Evolutionary conservation across 2,329 filamentous ascomycete species (phyloP).

Genomic region (Leptoxyphium fumago): DNA sequence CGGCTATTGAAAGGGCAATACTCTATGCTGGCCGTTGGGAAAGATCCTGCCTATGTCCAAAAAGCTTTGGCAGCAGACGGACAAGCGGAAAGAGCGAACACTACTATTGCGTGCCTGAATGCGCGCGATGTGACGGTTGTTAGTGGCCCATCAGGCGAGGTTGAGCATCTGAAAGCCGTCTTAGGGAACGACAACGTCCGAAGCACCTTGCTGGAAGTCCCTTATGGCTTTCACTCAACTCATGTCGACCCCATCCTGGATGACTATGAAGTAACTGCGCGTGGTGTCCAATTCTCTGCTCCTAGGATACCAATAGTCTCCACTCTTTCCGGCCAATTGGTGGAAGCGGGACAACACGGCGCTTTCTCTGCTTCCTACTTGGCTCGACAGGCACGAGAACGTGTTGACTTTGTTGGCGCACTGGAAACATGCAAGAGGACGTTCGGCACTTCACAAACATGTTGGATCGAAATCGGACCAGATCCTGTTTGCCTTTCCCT

Average conservation of each 20-base stretch:
- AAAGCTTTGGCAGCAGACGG: constrained; percentile 2
- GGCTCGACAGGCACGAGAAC: constrained; percentile 18
- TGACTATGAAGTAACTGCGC: constrained; percentile 7
- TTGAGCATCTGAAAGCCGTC: constrained; percentile 2
- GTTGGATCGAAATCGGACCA: constrained; percentile 33
- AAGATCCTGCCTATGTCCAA: constrained; percentile 2
- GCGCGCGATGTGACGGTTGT: constrained; percentile 11
- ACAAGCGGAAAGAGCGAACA: not conserved
- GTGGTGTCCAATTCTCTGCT: constrained; percentile 9
- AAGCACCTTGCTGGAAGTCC: constrained; percentile 9
- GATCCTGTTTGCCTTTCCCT: constrained; percentile 22
- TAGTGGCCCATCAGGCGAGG: constrained; percentile 7
- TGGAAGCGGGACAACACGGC: constrained; percentile 6
- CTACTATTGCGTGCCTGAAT: constrained; percentile 16
- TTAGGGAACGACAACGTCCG: constrained; percentile 3
- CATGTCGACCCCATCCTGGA: constrained; percentile 18
- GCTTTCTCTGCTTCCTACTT: constrained; percentile 11
- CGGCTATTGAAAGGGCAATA: constrained; percentile 13
- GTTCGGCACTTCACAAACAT: constrained; percentile 20
- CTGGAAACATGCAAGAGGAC: constrained; percentile 8
- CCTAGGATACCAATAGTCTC: constrained; percentile 19
- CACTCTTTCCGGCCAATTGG: constrained; percentile 12
- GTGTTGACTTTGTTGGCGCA: constrained; percentile 23
- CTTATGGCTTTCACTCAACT: constrained; percentile 20
- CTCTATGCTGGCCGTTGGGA: constrained; percentile 14